Evolutionary conservation across 2,329 filamentous ascomycete genomes (phyloP).

Genomic region (Dothiorella sarmentorum): DNA sequence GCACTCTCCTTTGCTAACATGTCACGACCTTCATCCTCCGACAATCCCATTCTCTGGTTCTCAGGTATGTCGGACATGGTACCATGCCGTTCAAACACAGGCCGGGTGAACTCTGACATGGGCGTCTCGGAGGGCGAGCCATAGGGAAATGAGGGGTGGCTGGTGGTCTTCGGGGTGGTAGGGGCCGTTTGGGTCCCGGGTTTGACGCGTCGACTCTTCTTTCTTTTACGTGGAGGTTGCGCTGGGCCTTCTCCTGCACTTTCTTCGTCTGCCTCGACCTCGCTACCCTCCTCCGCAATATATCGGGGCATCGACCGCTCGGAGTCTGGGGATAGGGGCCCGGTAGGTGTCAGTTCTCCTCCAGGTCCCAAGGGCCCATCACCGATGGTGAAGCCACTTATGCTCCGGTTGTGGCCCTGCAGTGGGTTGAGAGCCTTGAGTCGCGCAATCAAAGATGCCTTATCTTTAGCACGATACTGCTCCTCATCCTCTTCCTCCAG

Average conservation of each 20-base stretch:
- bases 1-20: slow-evolving; percentile 44
- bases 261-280: slow-evolving; percentile 75
- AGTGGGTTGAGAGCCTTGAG: slow-evolving; percentile 65
- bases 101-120: slow-evolving; percentile 38
- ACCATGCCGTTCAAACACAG: slow-evolving; percentile 54
- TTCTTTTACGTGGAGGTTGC: slow-evolving; percentile 52
- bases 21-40: slow-evolving; percentile 50
- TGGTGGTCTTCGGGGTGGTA: slow-evolving; percentile 58
- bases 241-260: slow-evolving; percentile 67
- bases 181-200: slow-evolving; percentile 62
- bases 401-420: slow-evolving; percentile 48
- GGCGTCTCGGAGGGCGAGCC: slow-evolving; percentile 35
- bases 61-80: slow-evolving; percentile 50
- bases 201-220: slow-evolving; percentile 59
- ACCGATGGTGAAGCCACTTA: slow-evolving; percentile 46
- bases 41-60: slow-evolving; percentile 45
- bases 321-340: slow-evolving; percentile 46
- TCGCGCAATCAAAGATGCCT: slow-evolving; percentile 71
- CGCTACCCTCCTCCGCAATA: slow-evolving; percentile 61
- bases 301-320: slow-evolving; percentile 46
- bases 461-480: slow-evolving; percentile 48
- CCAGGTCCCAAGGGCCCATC: slow-evolving; percentile 35
- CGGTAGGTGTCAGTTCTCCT: slow-evolving; percentile 38
- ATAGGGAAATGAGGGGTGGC: slow-evolving; percentile 45
- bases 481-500: slow-evolving; percentile 55